Evolutionary conservation across 179 eudicot genomes (phyloP).

Genomic region (Actinidia chinensis): DNA sequence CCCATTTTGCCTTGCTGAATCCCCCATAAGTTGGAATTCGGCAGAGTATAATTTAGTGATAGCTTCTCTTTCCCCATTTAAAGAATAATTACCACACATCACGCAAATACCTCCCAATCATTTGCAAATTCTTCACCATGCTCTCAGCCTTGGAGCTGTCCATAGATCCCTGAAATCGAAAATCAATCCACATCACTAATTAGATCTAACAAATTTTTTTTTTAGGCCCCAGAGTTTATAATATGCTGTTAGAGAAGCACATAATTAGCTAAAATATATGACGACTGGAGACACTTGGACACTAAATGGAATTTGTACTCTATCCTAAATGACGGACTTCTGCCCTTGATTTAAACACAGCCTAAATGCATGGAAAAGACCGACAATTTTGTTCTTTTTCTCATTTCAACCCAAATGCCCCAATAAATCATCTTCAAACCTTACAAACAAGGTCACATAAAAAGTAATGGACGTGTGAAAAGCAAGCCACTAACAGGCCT

Average conservation of each 20-base stretch:
- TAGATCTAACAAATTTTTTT: not conserved
- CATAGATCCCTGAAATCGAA: constrained; percentile 63
- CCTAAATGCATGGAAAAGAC: not conserved
- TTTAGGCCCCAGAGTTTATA: not conserved
- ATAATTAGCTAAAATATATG: not conserved
- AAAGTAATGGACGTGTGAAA: not conserved
- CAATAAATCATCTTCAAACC: not conserved
- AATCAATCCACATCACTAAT: not conserved
- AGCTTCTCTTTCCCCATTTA: not conserved
- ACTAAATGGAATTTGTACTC: not conserved
- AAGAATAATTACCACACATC: constrained; percentile 67
- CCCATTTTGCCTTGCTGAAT: constrained; percentile 15
- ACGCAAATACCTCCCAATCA: constrained; percentile 80
- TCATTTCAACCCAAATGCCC: not conserved
- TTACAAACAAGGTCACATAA: not conserved
- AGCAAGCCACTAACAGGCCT: not conserved
- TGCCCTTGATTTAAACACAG: not conserved
- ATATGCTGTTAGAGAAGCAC: not conserved
- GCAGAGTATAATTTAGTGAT: constrained; percentile 13
- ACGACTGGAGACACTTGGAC: not conserved
- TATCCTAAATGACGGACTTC: not conserved
- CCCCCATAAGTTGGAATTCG: constrained; percentile 8
- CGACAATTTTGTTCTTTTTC: not conserved
- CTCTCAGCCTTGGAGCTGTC: constrained; percentile 71
- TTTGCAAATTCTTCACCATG: constrained; percentile 85